Percentiles rank a stretch among this genome's conserved stretches.
Evolutionary conservation across 163 green algal species (phyloP).

Genomic region (Scenedesmus sp.): DNA sequence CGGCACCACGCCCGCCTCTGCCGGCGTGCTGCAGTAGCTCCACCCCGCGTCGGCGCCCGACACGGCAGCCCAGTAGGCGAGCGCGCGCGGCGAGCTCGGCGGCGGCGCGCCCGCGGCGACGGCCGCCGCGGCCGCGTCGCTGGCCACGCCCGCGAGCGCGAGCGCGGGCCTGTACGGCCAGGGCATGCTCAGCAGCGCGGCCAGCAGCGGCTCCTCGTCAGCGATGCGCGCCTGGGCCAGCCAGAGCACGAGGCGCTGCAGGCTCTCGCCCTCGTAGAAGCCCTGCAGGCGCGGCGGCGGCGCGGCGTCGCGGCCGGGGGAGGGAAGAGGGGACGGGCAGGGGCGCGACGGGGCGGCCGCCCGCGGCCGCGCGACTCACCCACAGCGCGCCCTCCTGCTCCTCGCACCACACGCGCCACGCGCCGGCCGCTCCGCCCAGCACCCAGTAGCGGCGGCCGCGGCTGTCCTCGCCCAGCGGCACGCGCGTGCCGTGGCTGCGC

Average conservation of each 20-base stretch:
- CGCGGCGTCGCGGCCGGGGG: not conserved
- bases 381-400: slow-evolving; percentile 57
- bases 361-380: slow-evolving; percentile 39
- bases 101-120: not conserved
- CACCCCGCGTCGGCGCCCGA: not conserved
- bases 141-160: not conserved
- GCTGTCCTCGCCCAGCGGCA: slow-evolving; percentile 71
- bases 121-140: slow-evolving; percentile 8
- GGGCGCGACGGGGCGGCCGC: too few relatives aligned
- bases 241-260: slow-evolving; percentile 70
- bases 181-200: slow-evolving; percentile 60
- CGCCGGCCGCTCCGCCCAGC: slow-evolving; percentile 68
- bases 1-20: slow-evolving; percentile 16
- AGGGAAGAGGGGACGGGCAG: too few relatives aligned
- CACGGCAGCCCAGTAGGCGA: slow-evolving; percentile 28
- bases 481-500: slow-evolving; percentile 64
- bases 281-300: too few relatives aligned
- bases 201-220: slow-evolving; percentile 65
- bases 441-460: slow-evolving; percentile 81
- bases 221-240: slow-evolving; percentile 57
- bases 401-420: slow-evolving; percentile 81
- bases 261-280: slow-evolving; percentile 54
- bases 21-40: not conserved
- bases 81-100: not conserved
- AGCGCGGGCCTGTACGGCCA: slow-evolving; percentile 45